Conservation (phyloP, 1,139 yeast species). For the Candida sp. region DNA sequence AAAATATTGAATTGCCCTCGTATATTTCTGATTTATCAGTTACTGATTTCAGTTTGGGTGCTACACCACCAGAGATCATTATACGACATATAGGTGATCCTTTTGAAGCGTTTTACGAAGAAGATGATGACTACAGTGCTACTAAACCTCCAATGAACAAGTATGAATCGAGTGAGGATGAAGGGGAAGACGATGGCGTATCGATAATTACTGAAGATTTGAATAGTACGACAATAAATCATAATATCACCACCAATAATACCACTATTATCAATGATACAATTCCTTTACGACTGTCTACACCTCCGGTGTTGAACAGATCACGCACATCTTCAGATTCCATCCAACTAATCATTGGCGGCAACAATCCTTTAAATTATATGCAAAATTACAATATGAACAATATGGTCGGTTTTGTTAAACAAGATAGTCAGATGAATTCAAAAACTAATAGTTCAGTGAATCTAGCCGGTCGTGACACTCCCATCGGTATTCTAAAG, state of each 20-base stretch:
- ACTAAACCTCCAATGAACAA: slow-evolving; percentile 9
- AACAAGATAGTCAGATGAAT: slow-evolving; percentile 9
- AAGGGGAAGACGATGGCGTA: slow-evolving; percentile 14
- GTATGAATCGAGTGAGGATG: slow-evolving; percentile 11
- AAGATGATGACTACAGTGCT: slow-evolving; percentile 25
- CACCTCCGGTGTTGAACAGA: slow-evolving; percentile 8
- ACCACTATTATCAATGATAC: slow-evolving; percentile 1
- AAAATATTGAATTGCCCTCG: slow-evolving; percentile 63
- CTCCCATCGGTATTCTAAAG: slow-evolving; percentile 28
- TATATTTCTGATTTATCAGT: slow-evolving; percentile 72
- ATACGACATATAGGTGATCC: slow-evolving; percentile 87
- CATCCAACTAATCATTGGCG: slow-evolving; percentile 24
- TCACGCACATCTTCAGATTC: slow-evolving; percentile 31
- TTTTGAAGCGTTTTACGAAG: slow-evolving; percentile 75
- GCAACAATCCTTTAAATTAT: slow-evolving; percentile 21
- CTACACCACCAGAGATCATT: slow-evolving; percentile 70
- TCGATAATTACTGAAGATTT: slow-evolving; percentile 9
- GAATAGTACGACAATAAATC: slow-evolving; percentile 2
- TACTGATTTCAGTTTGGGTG: slow-evolving; percentile 70
- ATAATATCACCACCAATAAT: slow-evolving; percentile 4
- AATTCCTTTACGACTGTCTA: slow-evolving; percentile 3
- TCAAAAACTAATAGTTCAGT: slow-evolving; percentile 7
- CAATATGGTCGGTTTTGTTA: slow-evolving; percentile 22
- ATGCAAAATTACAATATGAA: slow-evolving; percentile 33
- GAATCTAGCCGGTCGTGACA: slow-evolving; percentile 23